A percentile compares a stretch with the other conserved stretches of the same genome.
These are phyloP conservation scores for Saussurea involucrata DNA, from an alignment of 129 eudicot species.

Conservation along the genomic window DNA sequence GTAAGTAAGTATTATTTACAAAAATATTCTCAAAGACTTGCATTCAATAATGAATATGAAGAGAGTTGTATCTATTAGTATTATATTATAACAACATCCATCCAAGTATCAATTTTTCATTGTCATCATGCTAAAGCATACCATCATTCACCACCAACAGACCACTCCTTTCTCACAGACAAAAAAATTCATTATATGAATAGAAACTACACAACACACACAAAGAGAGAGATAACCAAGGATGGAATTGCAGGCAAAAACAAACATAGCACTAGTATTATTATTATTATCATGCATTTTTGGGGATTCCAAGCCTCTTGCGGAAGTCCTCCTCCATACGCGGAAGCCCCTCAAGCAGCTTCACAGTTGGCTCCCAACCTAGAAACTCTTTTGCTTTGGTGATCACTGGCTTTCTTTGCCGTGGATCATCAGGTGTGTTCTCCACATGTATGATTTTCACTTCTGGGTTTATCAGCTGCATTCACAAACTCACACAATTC, in stretches of 20 bases:
- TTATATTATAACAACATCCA: background rate
- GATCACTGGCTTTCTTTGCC: constrained; percentile 88
- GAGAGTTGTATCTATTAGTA: background rate
- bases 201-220: background rate
- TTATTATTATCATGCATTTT: constrained; percentile 18
- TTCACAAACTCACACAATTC: background rate
- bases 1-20: no score
- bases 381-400: constrained; percentile 73
- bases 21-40: no score
- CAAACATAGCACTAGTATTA: background rate
- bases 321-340: constrained; percentile 92
- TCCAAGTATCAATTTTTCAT: background rate
- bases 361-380: constrained; percentile 84
- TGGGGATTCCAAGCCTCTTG: constrained; percentile 62
- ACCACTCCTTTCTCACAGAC: background rate
- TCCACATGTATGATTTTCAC: constrained; percentile 76
- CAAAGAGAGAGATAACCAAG: background rate
- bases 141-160: background rate
- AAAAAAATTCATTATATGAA: background rate
- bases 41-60: no score
- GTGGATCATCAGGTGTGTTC: constrained; percentile 89
- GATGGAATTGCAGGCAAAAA: background rate
- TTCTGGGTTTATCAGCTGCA: constrained; percentile 77
- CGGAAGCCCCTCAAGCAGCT: constrained; percentile 72
- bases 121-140: background rate